phyloP scores from a whole-genome alignment of 345 rosid species.

The Eucalyptus marginata region DNA sequence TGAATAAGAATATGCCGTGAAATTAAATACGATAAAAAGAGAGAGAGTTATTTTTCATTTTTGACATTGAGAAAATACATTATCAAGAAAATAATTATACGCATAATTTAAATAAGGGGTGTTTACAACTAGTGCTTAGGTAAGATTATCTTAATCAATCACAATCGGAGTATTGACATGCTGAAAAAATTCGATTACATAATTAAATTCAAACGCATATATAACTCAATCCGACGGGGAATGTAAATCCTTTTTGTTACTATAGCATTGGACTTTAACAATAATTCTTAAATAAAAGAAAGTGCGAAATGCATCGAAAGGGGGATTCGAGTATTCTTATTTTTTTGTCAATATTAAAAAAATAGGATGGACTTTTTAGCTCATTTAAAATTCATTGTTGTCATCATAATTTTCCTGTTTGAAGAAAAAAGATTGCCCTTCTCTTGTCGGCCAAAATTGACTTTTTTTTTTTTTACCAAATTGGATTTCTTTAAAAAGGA shows the following conservation, averaged over 20 bases:
- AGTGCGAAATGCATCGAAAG: not conserved
- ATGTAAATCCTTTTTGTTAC: not conserved
- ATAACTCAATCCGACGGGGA: not conserved
- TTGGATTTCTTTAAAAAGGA: not conserved
- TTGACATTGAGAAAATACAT: not conserved
- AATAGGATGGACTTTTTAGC: not conserved
- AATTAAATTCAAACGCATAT: not conserved
- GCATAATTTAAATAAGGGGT: not conserved
- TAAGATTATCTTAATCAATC: not conserved
- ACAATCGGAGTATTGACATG: not conserved
- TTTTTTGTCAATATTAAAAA: not conserved
- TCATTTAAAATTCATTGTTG: not conserved
- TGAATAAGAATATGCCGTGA: rapidly evolving
- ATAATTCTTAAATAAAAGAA: not conserved
- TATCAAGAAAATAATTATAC: rapidly evolving
- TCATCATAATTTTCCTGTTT: not conserved
- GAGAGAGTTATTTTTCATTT: not conserved
- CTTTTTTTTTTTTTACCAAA: not conserved
- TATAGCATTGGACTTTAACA: not conserved
- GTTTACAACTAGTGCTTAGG: too few species aligned
- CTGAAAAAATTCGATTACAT: not conserved
- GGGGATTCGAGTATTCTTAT: not conserved
- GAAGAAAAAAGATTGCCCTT: not conserved
- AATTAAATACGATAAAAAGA: too few species aligned
- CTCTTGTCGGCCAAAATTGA: not conserved